Conservation (phyloP, 768 basidiomycete species). For the Gymnopilus junonius region DNA sequence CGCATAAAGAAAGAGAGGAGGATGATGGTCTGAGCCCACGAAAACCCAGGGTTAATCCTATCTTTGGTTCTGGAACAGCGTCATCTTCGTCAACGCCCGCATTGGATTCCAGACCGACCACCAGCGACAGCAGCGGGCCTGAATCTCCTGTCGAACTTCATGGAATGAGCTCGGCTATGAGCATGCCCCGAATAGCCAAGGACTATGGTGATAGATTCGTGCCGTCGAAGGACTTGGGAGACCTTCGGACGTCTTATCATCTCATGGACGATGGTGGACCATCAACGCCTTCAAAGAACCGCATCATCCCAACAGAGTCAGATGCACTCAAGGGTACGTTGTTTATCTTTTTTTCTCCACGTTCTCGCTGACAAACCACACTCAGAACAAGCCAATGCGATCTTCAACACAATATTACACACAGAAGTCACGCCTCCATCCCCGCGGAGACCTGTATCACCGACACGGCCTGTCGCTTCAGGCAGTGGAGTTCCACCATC, state of each 20-base stretch:
- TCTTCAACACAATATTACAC: slow-evolving; percentile 79
- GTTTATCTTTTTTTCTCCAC: background rate
- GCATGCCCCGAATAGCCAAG: slow-evolving; percentile 32
- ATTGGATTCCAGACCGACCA: slow-evolving; percentile 56
- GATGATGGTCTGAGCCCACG: slow-evolving; percentile 49
- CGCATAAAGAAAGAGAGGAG: slow-evolving; percentile 52
- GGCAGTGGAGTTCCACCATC: slow-evolving; percentile 45
- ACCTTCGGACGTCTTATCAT: slow-evolving; percentile 70
- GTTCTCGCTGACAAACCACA: background rate
- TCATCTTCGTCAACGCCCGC: slow-evolving; percentile 45
- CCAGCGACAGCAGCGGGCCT: slow-evolving; percentile 54
- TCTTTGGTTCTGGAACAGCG: slow-evolving; percentile 50
- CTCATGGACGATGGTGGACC: slow-evolving; percentile 61
- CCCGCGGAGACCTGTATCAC: slow-evolving; percentile 65
- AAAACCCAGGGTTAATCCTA: slow-evolving; percentile 36
- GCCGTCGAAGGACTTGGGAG: slow-evolving; percentile 63
- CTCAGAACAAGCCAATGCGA: slow-evolving; percentile 82
- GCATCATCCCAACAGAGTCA: slow-evolving; percentile 69
- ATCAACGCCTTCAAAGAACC: slow-evolving; percentile 62
- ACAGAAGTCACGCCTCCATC: slow-evolving; percentile 78
- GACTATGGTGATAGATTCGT: slow-evolving; percentile 74
- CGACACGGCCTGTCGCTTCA: slow-evolving; percentile 50
- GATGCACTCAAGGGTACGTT: slow-evolving; percentile 76
- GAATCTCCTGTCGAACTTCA: slow-evolving; percentile 26
- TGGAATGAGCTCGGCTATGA: slow-evolving; percentile 6